phyloP scores from a whole-genome alignment of 139 green algal genomes.

The Medakamo hakoo region DNA sequence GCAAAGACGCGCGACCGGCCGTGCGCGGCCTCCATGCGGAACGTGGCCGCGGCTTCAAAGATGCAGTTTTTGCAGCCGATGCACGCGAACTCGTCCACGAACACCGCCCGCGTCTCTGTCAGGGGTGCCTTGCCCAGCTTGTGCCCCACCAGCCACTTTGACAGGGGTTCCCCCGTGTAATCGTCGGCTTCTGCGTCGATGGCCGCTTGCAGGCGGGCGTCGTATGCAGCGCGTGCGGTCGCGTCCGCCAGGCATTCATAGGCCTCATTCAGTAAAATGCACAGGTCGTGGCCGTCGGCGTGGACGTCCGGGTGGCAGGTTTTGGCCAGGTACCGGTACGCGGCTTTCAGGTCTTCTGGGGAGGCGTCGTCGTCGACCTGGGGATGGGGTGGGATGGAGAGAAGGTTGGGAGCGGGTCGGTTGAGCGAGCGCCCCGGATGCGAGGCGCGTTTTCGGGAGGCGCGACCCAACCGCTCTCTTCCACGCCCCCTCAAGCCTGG shows the following conservation, averaged over 20 bases:
- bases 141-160: constrained; percentile 48
- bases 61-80: constrained; percentile 82
- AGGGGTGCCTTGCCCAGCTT: constrained; percentile 53
- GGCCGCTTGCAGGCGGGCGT: constrained; percentile 14
- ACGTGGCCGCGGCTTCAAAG: constrained; percentile 50
- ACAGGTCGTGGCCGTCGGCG: constrained; percentile 61
- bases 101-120: constrained; percentile 48
- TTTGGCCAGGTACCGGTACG: constrained; percentile 46
- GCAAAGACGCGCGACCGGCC: constrained; percentile 56
- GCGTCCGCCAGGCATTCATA: neutral
- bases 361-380: neutral
- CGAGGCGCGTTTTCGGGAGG: neutral
- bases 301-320: constrained; percentile 60
- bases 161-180: constrained; percentile 57
- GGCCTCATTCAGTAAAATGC: constrained; percentile 73
- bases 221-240: constrained; percentile 1
- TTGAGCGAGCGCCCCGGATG: neutral
- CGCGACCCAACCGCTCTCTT: neutral
- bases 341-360: constrained; percentile 51
- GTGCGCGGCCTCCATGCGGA: constrained; percentile 58
- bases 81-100: constrained; percentile 73
- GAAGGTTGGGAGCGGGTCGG: neutral
- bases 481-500: too few relatives aligned
- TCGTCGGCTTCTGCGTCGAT: constrained; percentile 44
- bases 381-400: neutral